Evolutionary conservation across 2,329 filamentous ascomycete species (phyloP).

Genomic region (Fusarium dimerum): DNA sequence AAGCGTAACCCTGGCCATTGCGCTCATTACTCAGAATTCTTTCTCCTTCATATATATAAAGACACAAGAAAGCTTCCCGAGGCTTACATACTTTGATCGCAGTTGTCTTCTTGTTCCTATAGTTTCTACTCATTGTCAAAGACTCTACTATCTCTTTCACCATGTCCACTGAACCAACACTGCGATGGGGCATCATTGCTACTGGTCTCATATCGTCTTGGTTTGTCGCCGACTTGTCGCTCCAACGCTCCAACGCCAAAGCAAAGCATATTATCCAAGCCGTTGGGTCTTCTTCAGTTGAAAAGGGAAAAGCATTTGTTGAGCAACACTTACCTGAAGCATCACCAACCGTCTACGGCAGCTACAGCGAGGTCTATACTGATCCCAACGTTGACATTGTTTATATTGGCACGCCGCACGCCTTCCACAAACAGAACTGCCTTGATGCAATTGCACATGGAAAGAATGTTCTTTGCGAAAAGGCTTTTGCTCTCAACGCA

Average conservation of each 20-base stretch:
- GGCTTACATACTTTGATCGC: too few species aligned
- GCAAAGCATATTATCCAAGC: constrained; percentile 44
- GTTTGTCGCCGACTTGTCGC: constrained; percentile 45
- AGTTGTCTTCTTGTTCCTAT: too few species aligned
- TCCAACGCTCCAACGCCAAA: constrained; percentile 36
- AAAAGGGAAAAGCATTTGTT: constrained; percentile 33
- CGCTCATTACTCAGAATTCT: too few species aligned
- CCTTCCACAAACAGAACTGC: constrained; percentile 45
- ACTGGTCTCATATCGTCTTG: constrained; percentile 47
- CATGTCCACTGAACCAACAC: constrained; percentile 23
- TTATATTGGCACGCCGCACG: constrained; percentile 48
- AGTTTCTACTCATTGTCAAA: too few species aligned
- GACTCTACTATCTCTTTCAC: neutral
- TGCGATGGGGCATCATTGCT: constrained; percentile 41
- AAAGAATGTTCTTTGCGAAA: constrained; percentile 49
- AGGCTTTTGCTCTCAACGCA: constrained; percentile 44
- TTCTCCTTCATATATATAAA: too few species aligned
- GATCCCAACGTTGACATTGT: constrained; percentile 45
- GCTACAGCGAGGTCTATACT: constrained; percentile 41
- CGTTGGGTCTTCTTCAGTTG: constrained; percentile 41
- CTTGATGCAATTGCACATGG: constrained; percentile 44
- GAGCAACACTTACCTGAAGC: neutral
- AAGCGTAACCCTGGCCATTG: too few species aligned
- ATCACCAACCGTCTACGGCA: constrained; percentile 38
- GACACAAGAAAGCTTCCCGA: too few species aligned